Evolutionary conservation across 2,329 filamentous ascomycete genomes (phyloP).

Genomic region (Chaetothyriales sp.): DNA sequence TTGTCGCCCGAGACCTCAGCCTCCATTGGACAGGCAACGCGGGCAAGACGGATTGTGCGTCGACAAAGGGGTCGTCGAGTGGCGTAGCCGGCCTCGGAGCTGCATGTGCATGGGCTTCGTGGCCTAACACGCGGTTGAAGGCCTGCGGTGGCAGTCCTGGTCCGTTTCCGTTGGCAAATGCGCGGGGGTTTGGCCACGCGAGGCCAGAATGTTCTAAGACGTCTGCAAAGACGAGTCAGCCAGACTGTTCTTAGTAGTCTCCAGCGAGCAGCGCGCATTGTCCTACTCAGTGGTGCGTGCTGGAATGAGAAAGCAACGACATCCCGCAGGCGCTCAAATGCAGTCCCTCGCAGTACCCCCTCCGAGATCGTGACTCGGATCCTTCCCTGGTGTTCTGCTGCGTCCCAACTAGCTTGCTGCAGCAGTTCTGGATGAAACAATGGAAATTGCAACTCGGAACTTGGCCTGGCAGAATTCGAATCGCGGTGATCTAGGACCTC

Average conservation of each 20-base stretch:
- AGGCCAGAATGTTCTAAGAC: slow-evolving; percentile 58
- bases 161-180: neutral
- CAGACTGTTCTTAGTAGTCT: neutral
- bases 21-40: slow-evolving; percentile 8
- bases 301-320: slow-evolving; percentile 69
- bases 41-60: slow-evolving; percentile 21
- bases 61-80: slow-evolving; percentile 28
- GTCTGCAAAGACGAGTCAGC: slow-evolving; percentile 33
- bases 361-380: slow-evolving; percentile 66
- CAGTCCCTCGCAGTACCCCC: slow-evolving; percentile 40
- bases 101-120: slow-evolving; percentile 48
- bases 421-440: slow-evolving; percentile 54
- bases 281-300: slow-evolving; percentile 60
- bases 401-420: slow-evolving; percentile 55
- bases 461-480: slow-evolving; percentile 3
- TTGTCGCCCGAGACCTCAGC: neutral
- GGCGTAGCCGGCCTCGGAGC: slow-evolving; percentile 30
- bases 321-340: slow-evolving; percentile 54
- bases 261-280: neutral
- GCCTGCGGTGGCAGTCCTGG: slow-evolving; percentile 17
- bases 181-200: slow-evolving; percentile 57
- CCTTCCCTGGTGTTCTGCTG: slow-evolving; percentile 54
- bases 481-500: slow-evolving; percentile 18
- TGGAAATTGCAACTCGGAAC: slow-evolving; percentile 50
- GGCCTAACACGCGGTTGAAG: neutral